phyloP scores from a whole-genome alignment of 352 stramenopile genomes.

The Lagenidium giganteum region DNA sequence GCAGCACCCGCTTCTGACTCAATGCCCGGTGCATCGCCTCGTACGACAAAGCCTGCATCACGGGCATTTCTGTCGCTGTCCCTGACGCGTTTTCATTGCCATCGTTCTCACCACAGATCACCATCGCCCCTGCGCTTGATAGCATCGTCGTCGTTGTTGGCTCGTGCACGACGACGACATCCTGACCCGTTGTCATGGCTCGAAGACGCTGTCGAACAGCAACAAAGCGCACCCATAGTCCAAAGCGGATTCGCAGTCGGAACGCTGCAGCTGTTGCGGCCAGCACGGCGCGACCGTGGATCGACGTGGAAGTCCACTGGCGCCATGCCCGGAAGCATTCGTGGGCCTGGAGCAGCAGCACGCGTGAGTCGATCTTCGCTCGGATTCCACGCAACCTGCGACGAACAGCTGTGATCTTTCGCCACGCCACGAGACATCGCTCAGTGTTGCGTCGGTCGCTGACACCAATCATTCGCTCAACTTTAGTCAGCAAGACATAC shows the following conservation, averaged over 20 bases:
- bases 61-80: too few species aligned
- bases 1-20: slow-evolving; percentile 9
- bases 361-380: slow-evolving; percentile 1
- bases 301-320: slow-evolving; percentile 15
- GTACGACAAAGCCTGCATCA: too few species aligned
- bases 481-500: slow-evolving; percentile 29
- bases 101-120: too few species aligned
- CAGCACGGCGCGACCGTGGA: slow-evolving; percentile 23
- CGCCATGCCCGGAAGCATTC: slow-evolving; percentile 23
- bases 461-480: slow-evolving; percentile 27
- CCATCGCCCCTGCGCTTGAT: too few species aligned
- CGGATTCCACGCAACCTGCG: slow-evolving; percentile 19
- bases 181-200: background rate
- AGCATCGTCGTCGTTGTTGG: too few species aligned
- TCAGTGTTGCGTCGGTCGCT: slow-evolving; percentile 11
- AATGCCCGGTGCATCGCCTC: too few species aligned
- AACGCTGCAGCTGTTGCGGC: slow-evolving; percentile 16
- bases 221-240: slow-evolving; percentile 31
- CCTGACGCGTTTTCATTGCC: too few species aligned
- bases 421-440: slow-evolving; percentile 24
- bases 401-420: slow-evolving; percentile 12
- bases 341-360: too few species aligned
- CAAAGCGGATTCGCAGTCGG: slow-evolving; percentile 30
- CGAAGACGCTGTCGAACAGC: slow-evolving; percentile 20
- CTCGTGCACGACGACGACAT: background rate